Evolutionary conservation across 176 grass and related monocot species (phyloP).

Genomic region (Carex littledalei): DNA sequence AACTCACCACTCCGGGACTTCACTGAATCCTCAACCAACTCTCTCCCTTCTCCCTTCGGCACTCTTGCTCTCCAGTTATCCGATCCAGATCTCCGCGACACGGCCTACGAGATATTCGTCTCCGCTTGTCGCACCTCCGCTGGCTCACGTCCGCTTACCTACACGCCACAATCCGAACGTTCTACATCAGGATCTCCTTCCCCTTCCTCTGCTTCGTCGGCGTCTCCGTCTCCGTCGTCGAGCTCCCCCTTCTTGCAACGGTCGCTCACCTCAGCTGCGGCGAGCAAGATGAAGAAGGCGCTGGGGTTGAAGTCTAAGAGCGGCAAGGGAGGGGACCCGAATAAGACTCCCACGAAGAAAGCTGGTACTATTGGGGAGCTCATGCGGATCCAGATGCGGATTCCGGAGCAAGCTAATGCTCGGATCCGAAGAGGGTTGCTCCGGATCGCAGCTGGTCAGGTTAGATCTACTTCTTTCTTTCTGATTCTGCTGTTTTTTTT

Average conservation of each 20-base stretch:
- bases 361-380: constrained; percentile 67
- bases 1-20: not conserved
- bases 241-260: constrained; percentile 61
- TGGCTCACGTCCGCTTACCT: constrained; percentile 61
- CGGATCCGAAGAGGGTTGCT: constrained; percentile 93
- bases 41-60: constrained; percentile 65
- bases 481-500: not conserved
- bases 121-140: constrained; percentile 76
- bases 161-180: constrained; percentile 59
- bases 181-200: constrained; percentile 2
- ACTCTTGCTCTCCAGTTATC: constrained; percentile 42
- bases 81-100: constrained; percentile 55
- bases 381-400: constrained; percentile 78
- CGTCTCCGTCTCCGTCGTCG: constrained; percentile 19
- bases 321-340: constrained; percentile 31
- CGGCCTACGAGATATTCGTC: constrained; percentile 91
- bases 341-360: constrained; percentile 23
- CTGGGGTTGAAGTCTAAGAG: constrained; percentile 84
- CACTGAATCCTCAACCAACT: not conserved
- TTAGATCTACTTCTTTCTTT: constrained; percentile 19
- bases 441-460: constrained; percentile 78
- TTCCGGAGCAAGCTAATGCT: constrained; percentile 71
- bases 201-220: constrained; percentile 17
- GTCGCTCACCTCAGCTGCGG: constrained; percentile 81
- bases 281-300: constrained; percentile 99